phyloP scores from a whole-genome alignment of 2,329 filamentous ascomycete genomes.

The Tympanopsis confertula region DNA sequence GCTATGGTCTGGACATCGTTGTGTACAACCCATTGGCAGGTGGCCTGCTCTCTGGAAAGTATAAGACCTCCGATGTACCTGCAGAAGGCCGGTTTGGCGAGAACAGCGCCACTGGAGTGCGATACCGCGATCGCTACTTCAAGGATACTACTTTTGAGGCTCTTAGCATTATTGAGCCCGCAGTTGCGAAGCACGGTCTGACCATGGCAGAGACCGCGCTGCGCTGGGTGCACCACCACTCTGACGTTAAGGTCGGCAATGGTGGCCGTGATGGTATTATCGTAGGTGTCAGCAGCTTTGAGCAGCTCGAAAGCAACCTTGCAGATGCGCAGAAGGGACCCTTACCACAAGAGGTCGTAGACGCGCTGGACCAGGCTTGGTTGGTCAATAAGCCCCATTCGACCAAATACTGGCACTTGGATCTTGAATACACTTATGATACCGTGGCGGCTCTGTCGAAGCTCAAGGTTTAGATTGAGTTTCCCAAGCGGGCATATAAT shows the following conservation, averaged over 20 bases:
- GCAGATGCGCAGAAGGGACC: conserved; percentile 37
- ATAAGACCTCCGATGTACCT: not conserved
- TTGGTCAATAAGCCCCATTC: conserved; percentile 47
- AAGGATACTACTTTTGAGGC: conserved; percentile 51
- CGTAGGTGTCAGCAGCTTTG: conserved; percentile 24
- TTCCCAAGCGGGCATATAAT: too few relatives aligned
- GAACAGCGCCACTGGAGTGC: conserved; percentile 19
- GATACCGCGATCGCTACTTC: conserved; percentile 51
- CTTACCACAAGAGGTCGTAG: conserved; percentile 50
- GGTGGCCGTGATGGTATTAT: conserved; percentile 27
- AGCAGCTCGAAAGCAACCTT: conserved; percentile 26
- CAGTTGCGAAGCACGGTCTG: conserved; percentile 43
- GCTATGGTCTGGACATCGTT: conserved; percentile 52
- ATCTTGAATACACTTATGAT: conserved; percentile 57
- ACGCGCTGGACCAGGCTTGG: conserved; percentile 71
- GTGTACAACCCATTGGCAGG: conserved; percentile 56
- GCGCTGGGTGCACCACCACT: conserved; percentile 48
- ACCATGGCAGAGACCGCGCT: conserved; percentile 49
- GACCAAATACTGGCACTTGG: conserved; percentile 41
- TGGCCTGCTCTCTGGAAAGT: conserved; percentile 50
- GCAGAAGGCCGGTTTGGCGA: not conserved
- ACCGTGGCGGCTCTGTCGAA: conserved; percentile 48
- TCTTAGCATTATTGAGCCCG: conserved; percentile 44
- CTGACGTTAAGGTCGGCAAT: conserved; percentile 34
- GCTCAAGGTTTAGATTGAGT: too few relatives aligned